Evolutionary conservation across 2,329 filamentous ascomycete genomes (phyloP), one percentile per base, ranked within the genome.

Genomic region (Penicillium italicum): DNA sequence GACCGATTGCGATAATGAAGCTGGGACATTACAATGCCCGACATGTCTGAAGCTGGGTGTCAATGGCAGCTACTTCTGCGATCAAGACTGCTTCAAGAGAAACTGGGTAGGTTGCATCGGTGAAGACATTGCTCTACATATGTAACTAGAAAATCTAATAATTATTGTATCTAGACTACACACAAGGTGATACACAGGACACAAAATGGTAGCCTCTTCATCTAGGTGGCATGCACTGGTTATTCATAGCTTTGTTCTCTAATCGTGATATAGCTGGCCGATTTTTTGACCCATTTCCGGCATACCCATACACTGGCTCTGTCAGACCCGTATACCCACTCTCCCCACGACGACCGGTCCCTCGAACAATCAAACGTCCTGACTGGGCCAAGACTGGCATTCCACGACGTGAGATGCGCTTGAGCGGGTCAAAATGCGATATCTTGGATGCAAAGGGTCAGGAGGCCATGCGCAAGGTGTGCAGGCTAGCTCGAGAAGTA

Each of bases 61-160:
- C 73, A 89, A 91, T 50, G 56, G 48, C 31, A 64, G 65, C 28
- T 67, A 56, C 31, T 97, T 96, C 76, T 97, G 92, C 79, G 88
- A 90, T 14, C 92, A 97, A 74, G 92, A 96, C 64, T 97, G 92
- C 78, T 97, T 97, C 78, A 96, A 96, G 81, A 87, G 84, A 74
- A 96, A 90, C 79, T 97, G 92, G 92, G 92, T 96, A 82, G 63
- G 82, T 68, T 62, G 58, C 1, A 43, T 37, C 42, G 10, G 6
- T 8, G 5, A 7, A n/a, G 3, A 43, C 30, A 43, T 10, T 20
- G n/a, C n/a, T n/a, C n/a, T n/a, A n/a, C n/a, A n/a, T 14, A 14
- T 31, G 37, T 26, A 16, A 20, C 4, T 18, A n/a, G 31, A 26
- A 8, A 37, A 24, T 30, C 31, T 45, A 22, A 45, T 9, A n/a